Base-by-base conservation (phyloP, 1,284 basidiomycete species). In the Fomitopsis pinicola region DNA sequence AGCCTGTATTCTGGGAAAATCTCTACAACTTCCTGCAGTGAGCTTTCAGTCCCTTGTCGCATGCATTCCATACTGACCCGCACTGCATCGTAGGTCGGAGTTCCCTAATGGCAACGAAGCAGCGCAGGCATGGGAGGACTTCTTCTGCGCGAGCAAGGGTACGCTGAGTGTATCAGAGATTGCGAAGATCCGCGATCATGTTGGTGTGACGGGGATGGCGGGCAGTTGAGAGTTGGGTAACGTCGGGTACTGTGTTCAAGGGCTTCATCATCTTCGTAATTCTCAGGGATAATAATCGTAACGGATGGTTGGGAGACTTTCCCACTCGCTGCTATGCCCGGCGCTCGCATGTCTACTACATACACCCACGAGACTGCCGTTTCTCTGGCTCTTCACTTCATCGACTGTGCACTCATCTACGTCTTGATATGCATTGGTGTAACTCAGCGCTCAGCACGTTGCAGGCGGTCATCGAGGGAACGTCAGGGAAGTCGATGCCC, bases 161-260 rank as follows among this genome's bases (percentile, higher is more conserved):
- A 77, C 79, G 12, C 78, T 93, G 63, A 88, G 84, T 5, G 82
- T 87, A 0, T 85, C 78, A 67, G 88, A 93, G 70, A 89, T 93
- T 61, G 91, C 91, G 30, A 89, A 82, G 76, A 91, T 93, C 69
- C 82, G 91, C 38, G 91, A 92, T 70, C 78, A 80, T 33, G 87
- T 91, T 45, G 90, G 89, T 19, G 80, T 92, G 42, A 78, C 85
- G 55, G 91, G 91, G 10, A 93, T 93, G 91, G 86, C 85, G 38
- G 91, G 91, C 36, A 88, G 83, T 60, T 92, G 73, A 74, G 55
- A 5, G 38, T 35, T 6, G 15, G 19, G 52, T 10, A 17, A 22
- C 19, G 44, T 9, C 35, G 15, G 19, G 35, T 48, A 33, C 33
- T 5, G 22, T 56, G 22, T 17, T 44, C 40, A 44, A 56, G 28